A percentile compares a stretch with the other conserved stretches of the same genome.
These are phyloP conservation scores for Phytophthora agathidicida DNA, from an alignment of 352 stramenopile species.

Conservation along the genomic window DNA sequence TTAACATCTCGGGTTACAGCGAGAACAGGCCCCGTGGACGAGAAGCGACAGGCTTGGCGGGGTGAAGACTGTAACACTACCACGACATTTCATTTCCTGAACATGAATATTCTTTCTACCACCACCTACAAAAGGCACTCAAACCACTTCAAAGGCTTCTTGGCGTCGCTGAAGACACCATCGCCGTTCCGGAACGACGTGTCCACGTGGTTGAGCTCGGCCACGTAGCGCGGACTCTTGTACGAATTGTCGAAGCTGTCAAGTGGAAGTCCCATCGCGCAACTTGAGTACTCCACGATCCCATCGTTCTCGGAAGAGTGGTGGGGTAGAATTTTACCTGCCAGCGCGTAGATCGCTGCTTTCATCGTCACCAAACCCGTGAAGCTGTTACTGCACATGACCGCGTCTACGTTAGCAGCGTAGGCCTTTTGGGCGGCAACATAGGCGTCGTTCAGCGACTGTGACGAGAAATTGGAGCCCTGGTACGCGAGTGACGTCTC, in stretches of 20 bases:
- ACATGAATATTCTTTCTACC: too few relatives aligned
- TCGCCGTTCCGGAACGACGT: conserved; percentile 66
- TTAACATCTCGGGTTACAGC: too few relatives aligned
- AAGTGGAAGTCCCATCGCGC: conserved; percentile 32
- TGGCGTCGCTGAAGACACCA: conserved; percentile 45
- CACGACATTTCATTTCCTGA: too few relatives aligned
- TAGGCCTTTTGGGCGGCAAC: conserved; percentile 34
- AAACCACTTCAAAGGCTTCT: conserved; percentile 78
- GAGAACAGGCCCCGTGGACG: too few relatives aligned
- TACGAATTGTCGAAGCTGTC: conserved; percentile 44
- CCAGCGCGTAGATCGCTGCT: conserved; percentile 32
- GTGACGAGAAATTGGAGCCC: conserved; percentile 23
- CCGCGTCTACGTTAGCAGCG: conserved; percentile 25
- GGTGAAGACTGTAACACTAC: too few relatives aligned
- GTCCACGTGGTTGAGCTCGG: conserved; percentile 65
- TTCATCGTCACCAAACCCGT: conserved; percentile 39
- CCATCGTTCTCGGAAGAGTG: conserved; percentile 47
- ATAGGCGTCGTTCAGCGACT: conserved; percentile 28
- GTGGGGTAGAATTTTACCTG: conserved; percentile 37
- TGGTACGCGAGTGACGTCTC: conserved; percentile 43
- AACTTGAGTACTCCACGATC: conserved; percentile 60
- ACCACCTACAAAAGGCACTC: conserved; percentile 56
- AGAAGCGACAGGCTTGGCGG: too few relatives aligned
- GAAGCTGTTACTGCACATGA: conserved; percentile 46
- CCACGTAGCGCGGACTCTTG: conserved; percentile 46